These are phyloP conservation scores for Nicotiana obtusifolia DNA, from an alignment of 257 asterid genomes.

Conservation along the genomic window DNA sequence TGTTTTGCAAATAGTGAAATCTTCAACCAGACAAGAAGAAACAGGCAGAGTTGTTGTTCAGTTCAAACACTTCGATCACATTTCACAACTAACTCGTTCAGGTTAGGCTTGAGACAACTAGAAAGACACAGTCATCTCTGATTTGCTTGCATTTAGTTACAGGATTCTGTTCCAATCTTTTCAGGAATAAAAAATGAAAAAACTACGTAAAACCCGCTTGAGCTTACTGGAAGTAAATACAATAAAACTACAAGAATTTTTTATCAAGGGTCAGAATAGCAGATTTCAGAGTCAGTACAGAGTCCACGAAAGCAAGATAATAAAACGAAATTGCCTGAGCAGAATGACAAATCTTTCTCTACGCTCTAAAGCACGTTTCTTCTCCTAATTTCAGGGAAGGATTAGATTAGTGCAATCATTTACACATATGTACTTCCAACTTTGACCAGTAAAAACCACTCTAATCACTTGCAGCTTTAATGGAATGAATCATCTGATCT, in stretches of 20 bases:
- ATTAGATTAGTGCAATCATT: neutral
- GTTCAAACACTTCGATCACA: neutral
- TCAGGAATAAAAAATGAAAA: neutral
- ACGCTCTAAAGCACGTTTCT: neutral
- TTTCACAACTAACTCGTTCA: neutral
- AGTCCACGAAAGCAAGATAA: neutral
- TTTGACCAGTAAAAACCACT: neutral
- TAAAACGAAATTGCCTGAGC: neutral
- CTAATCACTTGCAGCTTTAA: neutral
- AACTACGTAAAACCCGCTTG: neutral
- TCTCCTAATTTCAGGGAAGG: neutral
- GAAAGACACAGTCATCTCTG: neutral
- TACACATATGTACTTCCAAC: neutral
- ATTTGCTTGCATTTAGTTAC: neutral
- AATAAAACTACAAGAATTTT: neutral
- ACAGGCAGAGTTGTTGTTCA: neutral
- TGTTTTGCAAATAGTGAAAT: neutral
- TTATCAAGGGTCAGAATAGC: neutral
- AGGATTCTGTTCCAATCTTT: neutral
- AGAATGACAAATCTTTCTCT: neutral
- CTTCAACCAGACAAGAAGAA: neutral
- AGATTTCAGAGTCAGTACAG: neutral
- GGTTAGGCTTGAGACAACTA: neutral
- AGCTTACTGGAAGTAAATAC: neutral
- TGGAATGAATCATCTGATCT: neutral